Base-by-base conservation (phyloP, 2,329 filamentous ascomycete genomes). In the Aspergillus melleus region DNA sequence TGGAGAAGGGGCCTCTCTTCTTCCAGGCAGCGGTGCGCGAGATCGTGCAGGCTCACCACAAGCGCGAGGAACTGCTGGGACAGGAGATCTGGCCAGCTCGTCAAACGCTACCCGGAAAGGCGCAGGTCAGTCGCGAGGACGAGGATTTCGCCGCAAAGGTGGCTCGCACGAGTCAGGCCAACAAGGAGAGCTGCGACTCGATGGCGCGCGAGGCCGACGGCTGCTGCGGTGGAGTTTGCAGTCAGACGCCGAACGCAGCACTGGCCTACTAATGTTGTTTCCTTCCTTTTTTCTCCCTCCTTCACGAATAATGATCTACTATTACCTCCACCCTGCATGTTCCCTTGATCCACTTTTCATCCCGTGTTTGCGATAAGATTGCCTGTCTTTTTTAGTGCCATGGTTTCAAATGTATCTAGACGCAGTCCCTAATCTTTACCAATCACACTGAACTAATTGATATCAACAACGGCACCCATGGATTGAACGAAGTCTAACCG, bases 1-100 rank as follows among this genome's bases (percentile, higher is more conserved):
- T 83, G 74, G 86, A 88, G 68, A 82, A 84, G 68, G 81, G 82
- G 0, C 81, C 83, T 0, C 72, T 86, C 1, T 81, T 80, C 72
- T 86, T 86, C 77, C 83, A 86, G 74, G 78, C 78, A 22, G 66
- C 72, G 5, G 79, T 85, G 32, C 80, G 83, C 5, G 79, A 83
- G 47, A 63, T 80, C 14, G 72, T 86, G 51, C 74, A 75, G 53
- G 74, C 76, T 36, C 83, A 86, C 65, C 74, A 65, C 39, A 70
- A 77, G 60, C 73, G 74, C 26, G 83, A 86, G 67, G 74, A 79
- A 59, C 73, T 74, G 10, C 74, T 69, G 0, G 77, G 77, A 14
- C 66, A 72, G 46, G 79, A 85, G 70, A 81, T 85, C 55, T 85
- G 83, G 83, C 84, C 84, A 0, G 82, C 83, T 2, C 65, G 70